Base-by-base conservation (phyloP, 805 yeast genomes). In the Metschnikowia sp. region DNA sequence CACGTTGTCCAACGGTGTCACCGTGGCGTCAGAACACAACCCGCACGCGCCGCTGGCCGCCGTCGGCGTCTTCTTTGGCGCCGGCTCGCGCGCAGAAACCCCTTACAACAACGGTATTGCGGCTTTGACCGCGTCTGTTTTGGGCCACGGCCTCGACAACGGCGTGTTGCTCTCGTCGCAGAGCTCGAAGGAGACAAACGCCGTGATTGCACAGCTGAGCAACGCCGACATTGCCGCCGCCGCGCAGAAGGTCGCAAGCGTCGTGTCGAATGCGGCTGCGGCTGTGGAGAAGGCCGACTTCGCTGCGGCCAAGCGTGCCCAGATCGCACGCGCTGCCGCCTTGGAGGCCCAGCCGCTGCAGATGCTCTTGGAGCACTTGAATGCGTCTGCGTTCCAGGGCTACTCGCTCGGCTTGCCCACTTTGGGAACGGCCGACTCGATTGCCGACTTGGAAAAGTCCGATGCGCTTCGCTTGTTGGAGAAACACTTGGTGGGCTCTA, bases 351-450 rank as follows among this genome's bases (percentile, higher is more conserved):
- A 58, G 50, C 79, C 84, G 58, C 75, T 78, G 51, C 65, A 75
- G 47, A 77, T 75, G 70, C 86, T 83, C 43, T 60, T 82, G 57
- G 88, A 84, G 72, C 95, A 87, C 70, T 77, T 87, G 74, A 81
- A 83, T 63, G 80, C 91, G 51, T 79, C 91, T 52, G 96, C 95
- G 47, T 87, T 82, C 85, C 96, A 87, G 74, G 88, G 89, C 62
- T 83, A 88, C 61, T 83, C 94, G 30, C 75, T 87, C 56, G 86
- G 85, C 45, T 74, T 87, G 64, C 94, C 96, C 68, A 75, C 79
- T 36, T 75, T 77, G 61, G 96, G 96, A 77, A 86, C 88, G 54
- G 57, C 74, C 33, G 94, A 86, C 53, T 74, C 88, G 41, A 58
- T 87, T 39, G 67, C 74, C 31, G 77, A 76, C 50, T 73, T 87